These are phyloP conservation scores for Neoboletus subvelutipes DNA, from an alignment of 768 basidiomycete genomes.

Conservation along the genomic window DNA sequence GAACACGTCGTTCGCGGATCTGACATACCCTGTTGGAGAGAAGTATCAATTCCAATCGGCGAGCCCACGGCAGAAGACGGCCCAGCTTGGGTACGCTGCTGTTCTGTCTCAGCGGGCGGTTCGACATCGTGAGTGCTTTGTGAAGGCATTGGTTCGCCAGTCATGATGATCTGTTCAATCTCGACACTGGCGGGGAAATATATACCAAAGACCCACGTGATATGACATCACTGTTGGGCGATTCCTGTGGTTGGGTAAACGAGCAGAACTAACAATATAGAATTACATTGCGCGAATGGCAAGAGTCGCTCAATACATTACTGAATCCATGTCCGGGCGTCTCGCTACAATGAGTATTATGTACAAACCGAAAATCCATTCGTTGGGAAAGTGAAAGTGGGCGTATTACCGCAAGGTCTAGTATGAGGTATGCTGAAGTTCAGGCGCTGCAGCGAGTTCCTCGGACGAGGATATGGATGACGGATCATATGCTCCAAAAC, in stretches of 20 bases:
- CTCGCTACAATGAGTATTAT: not conserved
- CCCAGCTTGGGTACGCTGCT: not conserved
- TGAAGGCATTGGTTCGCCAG: constrained; percentile 1
- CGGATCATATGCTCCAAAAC: constrained; percentile 9
- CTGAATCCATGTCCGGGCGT: not conserved
- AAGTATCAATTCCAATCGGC: constrained; percentile 29
- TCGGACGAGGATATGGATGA: constrained; percentile 25
- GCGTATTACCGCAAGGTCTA: not conserved
- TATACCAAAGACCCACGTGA: constrained; percentile 22
- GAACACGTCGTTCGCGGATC: not conserved
- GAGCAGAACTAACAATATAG: not conserved
- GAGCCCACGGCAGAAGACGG: constrained; percentile 28
- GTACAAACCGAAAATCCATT: not conserved
- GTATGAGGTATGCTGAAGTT: constrained; percentile 6
- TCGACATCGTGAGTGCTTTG: not conserved
- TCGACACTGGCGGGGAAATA: not conserved
- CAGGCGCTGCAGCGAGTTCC: constrained; percentile 18
- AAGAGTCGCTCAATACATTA: not conserved
- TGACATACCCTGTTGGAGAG: constrained; percentile 40
- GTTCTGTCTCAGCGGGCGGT: constrained; percentile 4
- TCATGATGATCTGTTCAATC: constrained; percentile 1
- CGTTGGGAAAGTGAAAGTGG: not conserved
- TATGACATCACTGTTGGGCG: constrained; percentile 23
- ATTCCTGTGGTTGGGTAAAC: too few species aligned
- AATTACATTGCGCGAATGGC: not conserved